These are phyloP conservation scores for Boletus eberwhitei DNA, from an alignment of 768 basidiomycete genomes.

Conservation along the genomic window DNA sequence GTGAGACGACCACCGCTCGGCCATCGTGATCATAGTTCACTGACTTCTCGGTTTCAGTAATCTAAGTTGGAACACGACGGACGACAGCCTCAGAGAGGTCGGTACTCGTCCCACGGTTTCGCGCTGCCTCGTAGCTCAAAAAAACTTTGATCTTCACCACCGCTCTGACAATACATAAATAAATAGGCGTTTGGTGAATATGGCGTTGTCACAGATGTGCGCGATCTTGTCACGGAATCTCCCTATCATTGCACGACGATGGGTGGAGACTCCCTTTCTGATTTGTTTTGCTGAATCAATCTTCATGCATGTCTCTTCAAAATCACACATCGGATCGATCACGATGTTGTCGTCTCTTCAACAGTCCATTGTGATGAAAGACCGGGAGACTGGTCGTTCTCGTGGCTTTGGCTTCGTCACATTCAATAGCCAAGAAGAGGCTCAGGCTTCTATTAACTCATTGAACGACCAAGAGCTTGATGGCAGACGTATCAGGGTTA, in stretches of 20 bases:
- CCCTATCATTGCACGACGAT: constrained; percentile 30
- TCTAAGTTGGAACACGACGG: constrained; percentile 33
- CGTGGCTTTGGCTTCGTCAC: constrained; percentile 59
- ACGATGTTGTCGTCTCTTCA: constrained; percentile 7
- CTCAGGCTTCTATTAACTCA: constrained; percentile 41
- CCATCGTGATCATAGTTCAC: neutral
- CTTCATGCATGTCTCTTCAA: constrained; percentile 23
- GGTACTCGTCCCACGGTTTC: constrained; percentile 8
- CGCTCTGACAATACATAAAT: neutral
- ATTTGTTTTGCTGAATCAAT: constrained; percentile 26
- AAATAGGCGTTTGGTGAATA: constrained; percentile 41
- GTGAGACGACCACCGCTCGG: constrained; percentile 16
- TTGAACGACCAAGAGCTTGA: constrained; percentile 54
- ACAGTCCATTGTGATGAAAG: constrained; percentile 39
- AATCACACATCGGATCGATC: constrained; percentile 2
- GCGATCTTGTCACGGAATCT: constrained; percentile 35
- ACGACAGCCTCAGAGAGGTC: constrained; percentile 25
- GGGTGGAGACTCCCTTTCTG: constrained; percentile 26
- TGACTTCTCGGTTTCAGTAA: constrained; percentile 20
- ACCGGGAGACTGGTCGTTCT: constrained; percentile 56
- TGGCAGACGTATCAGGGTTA: constrained; percentile 53
- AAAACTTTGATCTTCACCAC: constrained; percentile 1
- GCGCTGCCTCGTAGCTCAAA: constrained; percentile 3
- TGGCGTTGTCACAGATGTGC: constrained; percentile 50
- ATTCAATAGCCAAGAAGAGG: constrained; percentile 31